Conservation (phyloP, 768 basidiomycete species). For the Baorangia bicolor region DNA sequence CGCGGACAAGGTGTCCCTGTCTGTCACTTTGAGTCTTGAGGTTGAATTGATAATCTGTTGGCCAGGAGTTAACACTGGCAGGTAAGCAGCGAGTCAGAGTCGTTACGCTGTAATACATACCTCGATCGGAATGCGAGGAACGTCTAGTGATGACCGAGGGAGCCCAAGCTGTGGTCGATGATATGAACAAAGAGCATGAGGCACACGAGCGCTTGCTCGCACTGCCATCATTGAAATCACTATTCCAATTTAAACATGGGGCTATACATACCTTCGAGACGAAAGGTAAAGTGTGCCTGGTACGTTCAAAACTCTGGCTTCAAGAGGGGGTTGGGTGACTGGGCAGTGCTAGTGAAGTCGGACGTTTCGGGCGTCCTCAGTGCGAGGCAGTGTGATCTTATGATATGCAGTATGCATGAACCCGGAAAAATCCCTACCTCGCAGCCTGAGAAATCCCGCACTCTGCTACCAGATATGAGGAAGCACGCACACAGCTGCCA, state of each 20-base stretch:
- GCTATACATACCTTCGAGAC: neutral
- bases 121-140: neutral
- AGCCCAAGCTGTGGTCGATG: neutral
- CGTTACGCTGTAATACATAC: neutral
- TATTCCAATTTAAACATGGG: neutral
- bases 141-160: neutral
- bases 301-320: too few species aligned
- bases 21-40: neutral
- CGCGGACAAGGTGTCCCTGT: too few species aligned
- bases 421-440: too few species aligned
- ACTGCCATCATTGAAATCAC: neutral
- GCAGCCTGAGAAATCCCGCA: too few species aligned
- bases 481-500: too few species aligned
- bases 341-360: too few species aligned
- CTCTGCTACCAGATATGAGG: too few species aligned
- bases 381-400: too few species aligned
- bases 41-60: neutral
- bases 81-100: neutral
- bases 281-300: neutral
- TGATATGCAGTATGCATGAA: too few species aligned
- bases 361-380: too few species aligned
- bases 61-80: too few species aligned
- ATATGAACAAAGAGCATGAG: neutral
- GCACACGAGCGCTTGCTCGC: neutral
- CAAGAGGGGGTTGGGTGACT: too few species aligned